These are phyloP conservation scores for Urostyla sp. DNA, from an alignment of 73 alveolate genomes.

Conservation along the genomic window DNA sequence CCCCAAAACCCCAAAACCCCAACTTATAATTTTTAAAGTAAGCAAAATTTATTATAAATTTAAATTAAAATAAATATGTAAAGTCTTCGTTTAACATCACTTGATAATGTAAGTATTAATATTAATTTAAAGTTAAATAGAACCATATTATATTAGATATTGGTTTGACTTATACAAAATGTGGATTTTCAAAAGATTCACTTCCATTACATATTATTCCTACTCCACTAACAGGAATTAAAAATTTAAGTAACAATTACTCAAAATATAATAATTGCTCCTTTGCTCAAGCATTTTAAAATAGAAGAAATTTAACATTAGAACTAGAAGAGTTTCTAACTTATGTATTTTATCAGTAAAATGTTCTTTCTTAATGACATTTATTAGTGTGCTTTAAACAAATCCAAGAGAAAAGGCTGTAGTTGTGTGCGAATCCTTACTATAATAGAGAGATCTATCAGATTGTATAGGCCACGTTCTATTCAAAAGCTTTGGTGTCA, in stretches of 20 bases:
- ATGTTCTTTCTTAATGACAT: not conserved
- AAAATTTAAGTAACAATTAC: conserved; percentile 19
- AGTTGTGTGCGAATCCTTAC: conserved; percentile 32
- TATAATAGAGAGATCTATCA: conserved; percentile 32
- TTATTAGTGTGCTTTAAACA: conserved; percentile 8
- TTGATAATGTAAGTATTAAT: conserved; percentile 31
- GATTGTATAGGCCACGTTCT: conserved; percentile 53
- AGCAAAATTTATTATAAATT: too few relatives aligned
- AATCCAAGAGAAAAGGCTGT: conserved; percentile 55
- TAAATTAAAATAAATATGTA: too few relatives aligned
- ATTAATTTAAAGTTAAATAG: not conserved
- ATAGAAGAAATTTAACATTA: conserved; percentile 13
- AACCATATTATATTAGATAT: conserved; percentile 49
- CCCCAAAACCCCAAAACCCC: too few relatives aligned
- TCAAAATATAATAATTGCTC: conserved; percentile 3
- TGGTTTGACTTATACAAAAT: conserved; percentile 55
- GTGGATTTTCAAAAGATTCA: conserved; percentile 59
- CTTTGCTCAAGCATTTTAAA: conserved; percentile 43
- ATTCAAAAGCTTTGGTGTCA: conserved; percentile 44
- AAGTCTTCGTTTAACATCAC: conserved; percentile 33
- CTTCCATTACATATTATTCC: conserved; percentile 57
- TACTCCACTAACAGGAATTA: conserved; percentile 39
- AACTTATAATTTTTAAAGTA: too few relatives aligned
- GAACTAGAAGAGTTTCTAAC: conserved; percentile 61
- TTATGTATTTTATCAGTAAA: conserved; percentile 46